A percentile compares a stretch with the other conserved stretches of the same genome.
Evolutionary conservation across 768 basidiomycete species (phyloP).

Genomic region (Sarcodon sp.): DNA sequence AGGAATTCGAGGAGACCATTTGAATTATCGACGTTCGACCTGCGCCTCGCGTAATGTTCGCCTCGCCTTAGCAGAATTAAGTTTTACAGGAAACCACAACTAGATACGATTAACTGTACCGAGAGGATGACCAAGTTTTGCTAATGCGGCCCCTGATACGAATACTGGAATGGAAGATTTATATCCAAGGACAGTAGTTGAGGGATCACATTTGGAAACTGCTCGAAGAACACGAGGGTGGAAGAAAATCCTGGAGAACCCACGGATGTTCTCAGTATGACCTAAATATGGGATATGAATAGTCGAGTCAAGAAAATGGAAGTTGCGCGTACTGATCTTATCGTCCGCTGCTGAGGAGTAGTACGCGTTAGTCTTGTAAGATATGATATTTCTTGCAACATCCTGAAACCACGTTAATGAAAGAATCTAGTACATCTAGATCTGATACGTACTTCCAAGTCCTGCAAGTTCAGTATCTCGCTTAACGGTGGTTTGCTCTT

Average conservation of each 20-base stretch:
- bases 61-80: conserved; percentile 40
- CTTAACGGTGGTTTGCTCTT: conserved; percentile 49
- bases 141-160: conserved; percentile 72
- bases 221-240: conserved; percentile 67
- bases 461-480: conserved; percentile 61
- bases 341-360: conserved; percentile 85
- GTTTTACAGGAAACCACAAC: not conserved
- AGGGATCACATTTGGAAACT: conserved; percentile 51
- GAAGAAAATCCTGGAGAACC: conserved; percentile 84
- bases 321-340: conserved; percentile 47
- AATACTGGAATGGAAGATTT: conserved; percentile 68
- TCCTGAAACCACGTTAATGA: conserved; percentile 23
- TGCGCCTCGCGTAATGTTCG: conserved; percentile 67
- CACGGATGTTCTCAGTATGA: conserved; percentile 55
- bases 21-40: conserved; percentile 62
- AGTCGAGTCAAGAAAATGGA: conserved; percentile 5
- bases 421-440: not conserved
- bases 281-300: conserved; percentile 23
- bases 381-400: conserved; percentile 60
- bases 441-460: conserved; percentile 55
- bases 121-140: conserved; percentile 80
- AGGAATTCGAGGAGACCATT: conserved; percentile 75
- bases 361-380: conserved; percentile 68
- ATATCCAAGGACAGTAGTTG: conserved; percentile 64
- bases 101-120: conserved; percentile 19